Conservation (phyloP, 1,284 basidiomycete genomes). For the Pascua guehoae region DNA sequence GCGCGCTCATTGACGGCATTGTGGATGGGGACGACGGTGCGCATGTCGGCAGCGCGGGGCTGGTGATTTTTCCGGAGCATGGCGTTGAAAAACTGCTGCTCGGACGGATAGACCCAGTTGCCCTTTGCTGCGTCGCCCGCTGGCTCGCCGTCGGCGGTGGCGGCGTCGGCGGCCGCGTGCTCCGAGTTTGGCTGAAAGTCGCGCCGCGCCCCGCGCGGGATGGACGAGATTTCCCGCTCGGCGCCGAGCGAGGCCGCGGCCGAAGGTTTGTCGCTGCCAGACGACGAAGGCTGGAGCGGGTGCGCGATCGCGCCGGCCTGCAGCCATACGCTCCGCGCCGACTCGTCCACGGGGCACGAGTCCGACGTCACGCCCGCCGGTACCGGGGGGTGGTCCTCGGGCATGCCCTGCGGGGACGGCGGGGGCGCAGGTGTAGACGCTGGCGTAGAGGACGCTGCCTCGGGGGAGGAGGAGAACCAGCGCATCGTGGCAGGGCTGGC, state of each 20-base stretch:
- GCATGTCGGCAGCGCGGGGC: constrained; percentile 75
- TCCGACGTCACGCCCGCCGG: constrained; percentile 39
- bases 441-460: background rate
- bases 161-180: constrained; percentile 3
- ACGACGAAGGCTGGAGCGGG: constrained; percentile 26
- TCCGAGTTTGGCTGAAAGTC: constrained; percentile 19
- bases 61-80: constrained; percentile 91
- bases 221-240: constrained; percentile 79
- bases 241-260: constrained; percentile 32
- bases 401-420: background rate
- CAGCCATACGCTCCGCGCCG: constrained; percentile 49
- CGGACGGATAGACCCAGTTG: constrained; percentile 98
- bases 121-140: constrained; percentile 40
- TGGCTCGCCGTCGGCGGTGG: constrained; percentile 50
- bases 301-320: constrained; percentile 26
- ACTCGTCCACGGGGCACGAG: constrained; percentile 68
- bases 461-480: constrained; percentile 6
- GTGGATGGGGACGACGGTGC: constrained; percentile 94
- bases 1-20: constrained; percentile 98
- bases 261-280: too few species aligned
- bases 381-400: constrained; percentile 20
- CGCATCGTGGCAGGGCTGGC: constrained; percentile 9
- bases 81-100: constrained; percentile 92
- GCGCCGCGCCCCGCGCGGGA: constrained; percentile 59
- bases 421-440: background rate